phyloP scores from a whole-genome alignment of 176 grass and related monocot species.

The Bromus sterilis region DNA sequence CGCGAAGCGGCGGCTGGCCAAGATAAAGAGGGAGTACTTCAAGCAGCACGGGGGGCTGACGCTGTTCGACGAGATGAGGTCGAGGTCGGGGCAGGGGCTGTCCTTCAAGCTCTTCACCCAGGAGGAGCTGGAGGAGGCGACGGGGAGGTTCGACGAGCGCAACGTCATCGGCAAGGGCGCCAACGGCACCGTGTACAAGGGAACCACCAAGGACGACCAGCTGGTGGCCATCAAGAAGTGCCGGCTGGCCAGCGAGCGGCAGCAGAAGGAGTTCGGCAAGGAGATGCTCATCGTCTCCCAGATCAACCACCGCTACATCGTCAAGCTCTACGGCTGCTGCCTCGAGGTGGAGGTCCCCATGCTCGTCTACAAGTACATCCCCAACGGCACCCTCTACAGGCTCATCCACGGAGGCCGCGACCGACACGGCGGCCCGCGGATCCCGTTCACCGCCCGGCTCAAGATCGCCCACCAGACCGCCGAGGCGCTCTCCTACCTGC shows the following conservation, averaged over 20 bases:
- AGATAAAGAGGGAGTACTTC: conserved; percentile 46
- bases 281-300: conserved; percentile 80
- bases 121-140: conserved; percentile 55
- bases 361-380: conserved; percentile 55
- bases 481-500: conserved; percentile 61
- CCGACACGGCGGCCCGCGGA: background rate
- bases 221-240: conserved; percentile 50
- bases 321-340: conserved; percentile 56
- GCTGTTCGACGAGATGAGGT: conserved; percentile 55
- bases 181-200: conserved; percentile 75
- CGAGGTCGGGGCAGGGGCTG: conserved; percentile 41
- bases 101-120: conserved; percentile 59
- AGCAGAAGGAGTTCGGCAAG: conserved; percentile 71
- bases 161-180: conserved; percentile 56
- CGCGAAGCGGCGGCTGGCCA: conserved; percentile 32
- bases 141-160: conserved; percentile 44
- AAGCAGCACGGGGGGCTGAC: conserved; percentile 56
- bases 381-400: conserved; percentile 34
- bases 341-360: conserved; percentile 66
- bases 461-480: conserved; percentile 47
- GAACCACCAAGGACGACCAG: conserved; percentile 23
- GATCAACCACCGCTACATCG: conserved; percentile 60
- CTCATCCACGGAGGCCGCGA: conserved; percentile 3
- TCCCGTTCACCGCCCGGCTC: conserved; percentile 26
- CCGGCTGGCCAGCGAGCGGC: conserved; percentile 43